Evolutionary conservation across 2,329 filamentous ascomycete species (phyloP), one percentile per base, ranked within the genome.

Genomic region (Paecilomyces niveus): DNA sequence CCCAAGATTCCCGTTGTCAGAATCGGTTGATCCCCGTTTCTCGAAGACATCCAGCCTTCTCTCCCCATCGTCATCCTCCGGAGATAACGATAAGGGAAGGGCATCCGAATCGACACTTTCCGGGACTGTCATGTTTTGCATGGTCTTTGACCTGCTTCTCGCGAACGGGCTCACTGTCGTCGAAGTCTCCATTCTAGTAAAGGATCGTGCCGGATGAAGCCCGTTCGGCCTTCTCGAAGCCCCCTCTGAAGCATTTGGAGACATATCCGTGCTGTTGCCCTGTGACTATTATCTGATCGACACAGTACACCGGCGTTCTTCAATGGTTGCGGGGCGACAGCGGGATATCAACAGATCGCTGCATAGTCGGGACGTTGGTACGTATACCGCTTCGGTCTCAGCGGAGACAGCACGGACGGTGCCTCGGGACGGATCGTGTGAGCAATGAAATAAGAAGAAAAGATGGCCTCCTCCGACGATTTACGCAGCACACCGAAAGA

Each of bases 1-100:
- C 15, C 62, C 63, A 57, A 71, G 68, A 35, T 70, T 69, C 13
- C 64, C 67, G 49, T 64, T 64, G 11, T 65, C 67, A 21, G 67
- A 68, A 54, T 72, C 72, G 26, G 68, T 64, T 13, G 74, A 70
- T 29, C 67, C 64, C 56, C 67, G 65, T 63, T 76, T 78, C 59
- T 81, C 78, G 57, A 81, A 80, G 45, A 79, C 64, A 65, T 80
- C 78, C 1, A 66, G 66, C 21, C 64, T 63, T 7, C 15, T 49
- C 2, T 59, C 65, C 57, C 63, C 68, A 35, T 65, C 68, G 24
- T 66, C 65, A 56, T 62, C 61, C 54, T 64, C 62, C 54, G 54
- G 57, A 15, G 67, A 59, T 26, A 65, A 55, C 3, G 65, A 57
- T 49, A 67, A 53, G 26, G 66, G 62, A 26, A 70, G 56, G 52